Percentiles rank a stretch among this genome's conserved stretches.
Conservation (phyloP, 345 rosid species). For the Aethionema arabicum region DNA sequence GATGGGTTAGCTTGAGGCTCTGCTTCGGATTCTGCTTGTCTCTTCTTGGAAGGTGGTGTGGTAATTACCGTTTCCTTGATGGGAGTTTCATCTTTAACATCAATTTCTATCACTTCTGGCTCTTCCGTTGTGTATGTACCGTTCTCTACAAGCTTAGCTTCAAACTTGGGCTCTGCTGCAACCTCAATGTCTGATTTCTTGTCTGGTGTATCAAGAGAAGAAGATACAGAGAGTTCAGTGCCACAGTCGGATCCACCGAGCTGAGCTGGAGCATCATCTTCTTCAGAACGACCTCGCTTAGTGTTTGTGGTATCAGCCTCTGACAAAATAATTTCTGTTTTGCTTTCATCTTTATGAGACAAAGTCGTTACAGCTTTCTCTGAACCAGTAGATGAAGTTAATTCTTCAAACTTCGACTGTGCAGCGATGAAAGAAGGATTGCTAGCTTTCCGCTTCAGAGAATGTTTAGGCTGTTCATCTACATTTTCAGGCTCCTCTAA, state of each 20-base stretch:
- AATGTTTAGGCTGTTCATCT: constrained; percentile 53
- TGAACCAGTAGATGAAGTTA: constrained; percentile 49
- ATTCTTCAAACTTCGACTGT: constrained; percentile 78
- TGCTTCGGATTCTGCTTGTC: constrained; percentile 39
- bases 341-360: constrained; percentile 49
- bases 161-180: constrained; percentile 42
- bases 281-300: constrained; percentile 39
- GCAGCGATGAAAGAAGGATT: constrained; percentile 69
- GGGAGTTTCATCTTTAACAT: constrained; percentile 37
- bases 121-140: constrained; percentile 34
- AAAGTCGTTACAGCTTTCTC: constrained; percentile 36
- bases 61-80: constrained; percentile 28
- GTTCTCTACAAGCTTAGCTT: constrained; percentile 42
- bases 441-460: constrained; percentile 64
- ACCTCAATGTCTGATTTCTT: constrained; percentile 52
- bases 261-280: constrained; percentile 42
- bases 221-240: constrained; percentile 83
- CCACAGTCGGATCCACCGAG: constrained; percentile 80
- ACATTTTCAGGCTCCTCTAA: constrained; percentile 43
- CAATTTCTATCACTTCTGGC: constrained; percentile 36
- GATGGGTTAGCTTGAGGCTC: constrained; percentile 25
- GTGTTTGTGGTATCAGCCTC: constrained; percentile 30
- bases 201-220: constrained; percentile 88
- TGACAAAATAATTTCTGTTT: constrained; percentile 36
- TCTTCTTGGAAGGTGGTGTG: constrained; percentile 48